A percentile compares a stretch with the other conserved stretches of the same genome.
Evolutionary conservation across 2,329 filamentous ascomycete species (phyloP).

Genomic region (Sordariomycetes sp.): DNA sequence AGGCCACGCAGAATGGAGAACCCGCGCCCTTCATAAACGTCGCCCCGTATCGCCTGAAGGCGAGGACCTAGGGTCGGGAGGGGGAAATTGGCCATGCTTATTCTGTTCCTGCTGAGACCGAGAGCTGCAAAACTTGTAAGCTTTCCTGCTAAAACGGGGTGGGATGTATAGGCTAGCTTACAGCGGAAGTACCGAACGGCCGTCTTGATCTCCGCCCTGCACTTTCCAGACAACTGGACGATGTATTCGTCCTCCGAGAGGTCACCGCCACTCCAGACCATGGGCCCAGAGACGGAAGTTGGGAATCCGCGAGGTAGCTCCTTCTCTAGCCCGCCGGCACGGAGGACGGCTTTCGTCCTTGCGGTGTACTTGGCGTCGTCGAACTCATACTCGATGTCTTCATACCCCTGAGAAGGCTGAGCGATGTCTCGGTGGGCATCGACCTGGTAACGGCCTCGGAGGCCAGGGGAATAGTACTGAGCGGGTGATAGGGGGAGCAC

Average conservation of each 20-base stretch:
- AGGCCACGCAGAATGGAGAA: constrained; percentile 53
- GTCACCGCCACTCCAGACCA: constrained; percentile 7
- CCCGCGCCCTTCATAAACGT: constrained; percentile 46
- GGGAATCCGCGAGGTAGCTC: constrained; percentile 6
- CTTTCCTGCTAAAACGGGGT: constrained; percentile 25
- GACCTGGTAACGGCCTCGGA: constrained; percentile 3
- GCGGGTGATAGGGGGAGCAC: background rate
- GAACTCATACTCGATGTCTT: constrained; percentile 8
- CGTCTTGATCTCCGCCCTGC: constrained; percentile 5
- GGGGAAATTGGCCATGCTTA: constrained; percentile 34
- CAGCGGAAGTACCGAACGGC: constrained; percentile 7
- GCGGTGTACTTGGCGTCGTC: constrained; percentile 7
- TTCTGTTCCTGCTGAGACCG: constrained; percentile 2
- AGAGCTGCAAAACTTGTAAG: background rate
- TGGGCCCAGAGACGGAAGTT: background rate
- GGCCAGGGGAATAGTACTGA: constrained; percentile 5
- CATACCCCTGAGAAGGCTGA: background rate
- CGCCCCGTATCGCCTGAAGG: constrained; percentile 32
- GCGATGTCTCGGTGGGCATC: background rate
- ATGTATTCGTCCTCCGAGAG: constrained; percentile 3
- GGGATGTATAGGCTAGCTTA: constrained; percentile 26
- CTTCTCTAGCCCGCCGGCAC: background rate
- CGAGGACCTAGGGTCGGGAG: constrained; percentile 34
- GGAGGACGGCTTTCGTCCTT: constrained; percentile 6
- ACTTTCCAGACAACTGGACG: background rate